Conservation (phyloP, 2,329 filamentous ascomycete genomes). For the Diaporthe australafricana region DNA sequence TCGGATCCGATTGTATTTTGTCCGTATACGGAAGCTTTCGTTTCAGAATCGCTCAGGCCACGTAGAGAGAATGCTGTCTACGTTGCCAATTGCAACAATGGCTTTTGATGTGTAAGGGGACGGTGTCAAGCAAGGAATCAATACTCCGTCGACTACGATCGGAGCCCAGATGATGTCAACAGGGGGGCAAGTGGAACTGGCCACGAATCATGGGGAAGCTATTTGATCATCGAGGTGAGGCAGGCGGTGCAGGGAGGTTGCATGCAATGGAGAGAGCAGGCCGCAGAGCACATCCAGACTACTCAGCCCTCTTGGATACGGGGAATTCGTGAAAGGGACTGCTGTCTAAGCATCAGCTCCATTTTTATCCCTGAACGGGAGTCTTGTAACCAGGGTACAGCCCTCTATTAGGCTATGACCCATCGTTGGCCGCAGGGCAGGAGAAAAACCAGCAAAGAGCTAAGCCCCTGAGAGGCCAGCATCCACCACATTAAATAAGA, state of each 20-base stretch:
- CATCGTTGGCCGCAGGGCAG: background rate
- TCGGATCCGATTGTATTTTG: background rate
- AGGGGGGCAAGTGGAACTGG: background rate
- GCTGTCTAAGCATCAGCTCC: background rate
- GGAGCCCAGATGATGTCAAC: slow-evolving; percentile 2
- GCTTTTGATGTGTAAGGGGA: background rate
- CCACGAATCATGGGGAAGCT: slow-evolving; percentile 1
- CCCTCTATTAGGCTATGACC: background rate
- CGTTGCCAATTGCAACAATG: background rate
- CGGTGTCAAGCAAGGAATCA: background rate
- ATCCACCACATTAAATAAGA: no score
- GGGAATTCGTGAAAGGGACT: background rate
- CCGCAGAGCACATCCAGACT: background rate
- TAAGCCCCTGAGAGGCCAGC: no score
- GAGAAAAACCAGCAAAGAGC: background rate
- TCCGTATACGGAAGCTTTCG: background rate
- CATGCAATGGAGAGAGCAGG: background rate
- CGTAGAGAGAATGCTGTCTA: no score
- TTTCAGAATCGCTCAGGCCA: background rate
- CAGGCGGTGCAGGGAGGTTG: slow-evolving; percentile 10
- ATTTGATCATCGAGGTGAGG: background rate
- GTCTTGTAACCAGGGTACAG: background rate
- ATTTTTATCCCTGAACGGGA: background rate
- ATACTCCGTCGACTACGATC: background rate
- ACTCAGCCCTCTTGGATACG: slow-evolving; percentile 3